Percentiles rank a stretch among this genome's conserved stretches.
Conservation (phyloP, 768 basidiomycete species). For the Boletus patriciae region DNA sequence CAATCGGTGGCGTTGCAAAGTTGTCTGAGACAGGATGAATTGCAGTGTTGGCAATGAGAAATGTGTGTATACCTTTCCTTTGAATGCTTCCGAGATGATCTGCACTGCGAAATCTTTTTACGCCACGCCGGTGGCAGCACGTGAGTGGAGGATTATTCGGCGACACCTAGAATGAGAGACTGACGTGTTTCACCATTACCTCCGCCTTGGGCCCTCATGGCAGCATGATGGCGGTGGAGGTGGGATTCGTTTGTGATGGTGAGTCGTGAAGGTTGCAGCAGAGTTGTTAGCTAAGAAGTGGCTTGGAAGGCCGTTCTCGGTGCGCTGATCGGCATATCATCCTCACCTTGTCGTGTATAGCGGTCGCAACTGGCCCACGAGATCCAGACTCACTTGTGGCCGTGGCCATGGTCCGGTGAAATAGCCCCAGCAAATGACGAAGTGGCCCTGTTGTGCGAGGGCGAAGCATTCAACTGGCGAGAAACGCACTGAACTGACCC, state of each 20-base stretch:
- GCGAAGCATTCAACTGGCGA: conserved; percentile 26
- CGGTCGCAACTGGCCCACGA: conserved; percentile 53
- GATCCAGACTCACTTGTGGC: conserved; percentile 24
- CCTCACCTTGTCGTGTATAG: conserved; percentile 60
- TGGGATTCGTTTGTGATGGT: conserved; percentile 78
- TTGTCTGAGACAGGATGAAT: conserved; percentile 45
- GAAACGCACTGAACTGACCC: conserved; percentile 7
- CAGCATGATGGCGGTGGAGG: conserved; percentile 80
- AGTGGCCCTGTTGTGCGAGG: conserved; percentile 21
- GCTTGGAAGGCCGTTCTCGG: conserved; percentile 22
- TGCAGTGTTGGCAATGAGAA: conserved; percentile 5
- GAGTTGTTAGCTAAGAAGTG: conserved; percentile 53
- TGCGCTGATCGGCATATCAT: conserved; percentile 21
- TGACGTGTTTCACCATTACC: conserved; percentile 80
- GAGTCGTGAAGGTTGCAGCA: conserved; percentile 63
- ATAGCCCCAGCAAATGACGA: conserved; percentile 21
- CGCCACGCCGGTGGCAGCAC: conserved; percentile 18
- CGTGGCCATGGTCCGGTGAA: conserved; percentile 32
- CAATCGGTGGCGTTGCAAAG: conserved; percentile 80
- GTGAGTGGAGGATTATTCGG: conserved; percentile 21
- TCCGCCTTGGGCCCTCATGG: conserved; percentile 72
- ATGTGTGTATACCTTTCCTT: conserved; percentile 58
- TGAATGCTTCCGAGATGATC: conserved; percentile 70
- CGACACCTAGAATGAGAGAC: conserved; percentile 33
- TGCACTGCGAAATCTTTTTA: conserved; percentile 72